Percentiles rank a stretch among this genome's conserved stretches.
Evolutionary conservation across 1,284 basidiomycete genomes (phyloP).

Genomic region (Marasmius fiardii): DNA sequence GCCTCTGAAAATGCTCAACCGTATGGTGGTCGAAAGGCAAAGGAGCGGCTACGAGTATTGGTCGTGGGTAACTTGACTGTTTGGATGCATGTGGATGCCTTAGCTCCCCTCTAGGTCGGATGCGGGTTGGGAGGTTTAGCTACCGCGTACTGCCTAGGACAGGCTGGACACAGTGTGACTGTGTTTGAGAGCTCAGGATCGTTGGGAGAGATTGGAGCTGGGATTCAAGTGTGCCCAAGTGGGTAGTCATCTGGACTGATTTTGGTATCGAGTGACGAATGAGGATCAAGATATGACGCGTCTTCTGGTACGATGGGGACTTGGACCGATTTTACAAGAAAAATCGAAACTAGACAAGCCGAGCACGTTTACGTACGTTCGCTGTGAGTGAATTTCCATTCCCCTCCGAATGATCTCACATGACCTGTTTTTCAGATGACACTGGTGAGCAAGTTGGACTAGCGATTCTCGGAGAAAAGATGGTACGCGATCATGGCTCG

Average conservation of each 20-base stretch:
- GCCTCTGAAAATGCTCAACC: not conserved
- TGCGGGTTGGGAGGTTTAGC: conserved; percentile 45
- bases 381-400: conserved; percentile 34
- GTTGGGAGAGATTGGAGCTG: conserved; percentile 44
- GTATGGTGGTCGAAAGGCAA: conserved; percentile 2
- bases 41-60: not conserved
- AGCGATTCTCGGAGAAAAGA: conserved; percentile 10
- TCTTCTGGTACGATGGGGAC: conserved; percentile 50
- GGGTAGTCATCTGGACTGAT: not conserved
- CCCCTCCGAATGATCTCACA: conserved; percentile 8
- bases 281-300: conserved; percentile 33
- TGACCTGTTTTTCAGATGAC: conserved; percentile 36
- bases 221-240: conserved; percentile 43
- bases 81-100: not conserved
- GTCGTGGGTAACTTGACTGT: not conserved
- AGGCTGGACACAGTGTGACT: conserved; percentile 41
- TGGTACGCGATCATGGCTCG: conserved; percentile 8
- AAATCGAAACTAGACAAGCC: conserved; percentile 36
- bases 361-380: conserved; percentile 37
- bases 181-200: conserved; percentile 32
- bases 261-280: conserved; percentile 38
- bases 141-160: conserved; percentile 38
- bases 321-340: conserved; percentile 37
- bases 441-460: conserved; percentile 8
- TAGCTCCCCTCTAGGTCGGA: conserved; percentile 25